Evolutionary conservation across 1,139 yeast genomes (phyloP).

Genomic region (Protomyces inundatus): DNA sequence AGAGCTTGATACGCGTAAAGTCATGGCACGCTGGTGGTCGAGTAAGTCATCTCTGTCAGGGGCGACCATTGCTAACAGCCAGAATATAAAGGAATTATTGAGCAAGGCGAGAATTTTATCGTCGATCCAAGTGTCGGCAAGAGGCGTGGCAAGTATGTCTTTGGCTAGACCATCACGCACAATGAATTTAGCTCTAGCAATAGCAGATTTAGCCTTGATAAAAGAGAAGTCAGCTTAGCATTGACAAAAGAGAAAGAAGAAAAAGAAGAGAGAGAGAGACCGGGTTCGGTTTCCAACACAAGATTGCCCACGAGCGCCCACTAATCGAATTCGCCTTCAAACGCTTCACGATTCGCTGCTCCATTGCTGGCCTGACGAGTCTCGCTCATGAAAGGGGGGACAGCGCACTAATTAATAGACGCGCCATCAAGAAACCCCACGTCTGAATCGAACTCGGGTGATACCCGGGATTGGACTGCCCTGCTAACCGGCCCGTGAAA

Average conservation of each 20-base stretch:
- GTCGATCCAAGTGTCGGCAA: conserved; percentile 16
- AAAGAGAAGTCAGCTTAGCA: too few species aligned
- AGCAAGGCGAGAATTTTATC: conserved; percentile 86
- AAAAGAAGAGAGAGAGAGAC: too few species aligned
- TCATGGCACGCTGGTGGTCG: conserved; percentile 28
- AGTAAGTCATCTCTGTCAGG: conserved; percentile 28
- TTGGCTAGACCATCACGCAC: neutral
- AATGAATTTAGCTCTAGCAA: too few species aligned
- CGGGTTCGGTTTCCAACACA: neutral
- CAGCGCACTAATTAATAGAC: neutral
- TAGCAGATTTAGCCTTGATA: too few species aligned
- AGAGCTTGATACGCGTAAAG: neutral
- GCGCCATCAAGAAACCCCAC: neutral
- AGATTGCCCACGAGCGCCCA: neutral
- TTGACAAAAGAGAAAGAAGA: too few species aligned
- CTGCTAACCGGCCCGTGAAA: neutral
- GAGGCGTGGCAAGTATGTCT: neutral
- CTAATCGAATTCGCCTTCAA: neutral
- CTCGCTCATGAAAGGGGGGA: neutral
- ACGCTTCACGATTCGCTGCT: neutral
- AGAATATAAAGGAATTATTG: conserved; percentile 48
- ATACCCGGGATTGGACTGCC: neutral
- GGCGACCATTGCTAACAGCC: neutral
- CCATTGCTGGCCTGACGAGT: conserved; percentile 1
- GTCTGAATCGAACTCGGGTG: neutral